Evolutionary conservation across 306 rosid species (phyloP).

Genomic region (Cercis canadensis): DNA sequence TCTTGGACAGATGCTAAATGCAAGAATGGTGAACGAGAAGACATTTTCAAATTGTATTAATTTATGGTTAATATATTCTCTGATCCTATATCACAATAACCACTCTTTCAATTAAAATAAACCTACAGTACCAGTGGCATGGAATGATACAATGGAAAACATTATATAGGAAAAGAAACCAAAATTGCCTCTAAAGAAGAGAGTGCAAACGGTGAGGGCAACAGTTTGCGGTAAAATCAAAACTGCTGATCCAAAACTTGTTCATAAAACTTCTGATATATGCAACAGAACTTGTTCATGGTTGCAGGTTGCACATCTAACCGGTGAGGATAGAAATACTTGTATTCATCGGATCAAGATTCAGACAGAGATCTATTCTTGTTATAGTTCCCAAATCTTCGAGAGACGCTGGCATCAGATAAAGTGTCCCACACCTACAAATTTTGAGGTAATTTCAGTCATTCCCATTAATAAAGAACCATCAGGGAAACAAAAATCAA

Average conservation of each 20-base stretch:
- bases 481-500: slow-evolving; percentile 10
- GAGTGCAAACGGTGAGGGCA: background rate
- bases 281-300: no score
- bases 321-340: background rate
- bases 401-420: slow-evolving; percentile 58
- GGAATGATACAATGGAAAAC: background rate
- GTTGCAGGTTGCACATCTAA: background rate
- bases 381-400: slow-evolving; percentile 51
- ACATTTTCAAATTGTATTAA: no score
- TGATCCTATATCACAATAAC: no score
- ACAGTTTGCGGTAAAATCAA: background rate
- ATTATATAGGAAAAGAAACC: slow-evolving; percentile 20
- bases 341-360: slow-evolving; percentile 33
- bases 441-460: slow-evolving; percentile 26
- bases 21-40: no score
- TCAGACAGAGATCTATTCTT: slow-evolving; percentile 48
- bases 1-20: no score
- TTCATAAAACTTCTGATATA: background rate
- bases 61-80: no score
- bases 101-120: no score
- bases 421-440: slow-evolving; percentile 77
- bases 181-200: background rate
- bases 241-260: background rate
- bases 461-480: slow-evolving; percentile 5
- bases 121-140: slow-evolving; percentile 15